Evolutionary conservation across 2,329 filamentous ascomycete genomes (phyloP).

Genomic region (Sclerotinia trifoliorum): DNA sequence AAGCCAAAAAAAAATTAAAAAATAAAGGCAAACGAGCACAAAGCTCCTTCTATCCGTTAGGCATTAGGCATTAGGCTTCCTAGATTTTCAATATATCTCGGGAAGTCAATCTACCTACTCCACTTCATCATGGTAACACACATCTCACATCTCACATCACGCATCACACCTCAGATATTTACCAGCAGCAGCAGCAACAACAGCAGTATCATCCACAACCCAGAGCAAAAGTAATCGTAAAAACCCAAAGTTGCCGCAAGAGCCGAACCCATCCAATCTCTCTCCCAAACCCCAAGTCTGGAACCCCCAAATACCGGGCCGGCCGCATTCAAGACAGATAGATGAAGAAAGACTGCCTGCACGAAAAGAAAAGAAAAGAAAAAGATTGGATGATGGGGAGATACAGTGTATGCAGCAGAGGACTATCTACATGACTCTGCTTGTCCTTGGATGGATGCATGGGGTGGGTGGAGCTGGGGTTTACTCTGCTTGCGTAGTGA

Average conservation of each 20-base stretch:
- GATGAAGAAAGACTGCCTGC: no score
- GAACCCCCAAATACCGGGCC: background rate
- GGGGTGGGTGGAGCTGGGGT: background rate
- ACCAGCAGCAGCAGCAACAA: no score
- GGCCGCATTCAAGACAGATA: background rate
- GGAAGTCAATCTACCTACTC: background rate
- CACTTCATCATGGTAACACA: slow-evolving; percentile 1
- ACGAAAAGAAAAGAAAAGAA: background rate
- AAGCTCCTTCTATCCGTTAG: background rate
- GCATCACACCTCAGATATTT: background rate
- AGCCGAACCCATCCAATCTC: background rate
- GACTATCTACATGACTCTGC: background rate
- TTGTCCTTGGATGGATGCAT: background rate
- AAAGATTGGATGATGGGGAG: slow-evolving; percentile 6
- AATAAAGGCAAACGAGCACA: background rate
- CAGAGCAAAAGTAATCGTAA: background rate
- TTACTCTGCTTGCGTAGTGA: background rate
- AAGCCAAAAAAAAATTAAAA: background rate
- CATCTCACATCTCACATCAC: background rate
- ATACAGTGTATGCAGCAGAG: slow-evolving; percentile 11
- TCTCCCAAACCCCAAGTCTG: background rate
- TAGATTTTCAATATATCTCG: slow-evolving; percentile 7
- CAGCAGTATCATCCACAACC: background rate
- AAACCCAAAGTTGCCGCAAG: background rate
- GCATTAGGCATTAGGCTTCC: background rate